These are phyloP conservation scores for Phlyctochytrium bullatum DNA, from an alignment of 192 early-diverging fungal species.

Conservation along the genomic window DNA sequence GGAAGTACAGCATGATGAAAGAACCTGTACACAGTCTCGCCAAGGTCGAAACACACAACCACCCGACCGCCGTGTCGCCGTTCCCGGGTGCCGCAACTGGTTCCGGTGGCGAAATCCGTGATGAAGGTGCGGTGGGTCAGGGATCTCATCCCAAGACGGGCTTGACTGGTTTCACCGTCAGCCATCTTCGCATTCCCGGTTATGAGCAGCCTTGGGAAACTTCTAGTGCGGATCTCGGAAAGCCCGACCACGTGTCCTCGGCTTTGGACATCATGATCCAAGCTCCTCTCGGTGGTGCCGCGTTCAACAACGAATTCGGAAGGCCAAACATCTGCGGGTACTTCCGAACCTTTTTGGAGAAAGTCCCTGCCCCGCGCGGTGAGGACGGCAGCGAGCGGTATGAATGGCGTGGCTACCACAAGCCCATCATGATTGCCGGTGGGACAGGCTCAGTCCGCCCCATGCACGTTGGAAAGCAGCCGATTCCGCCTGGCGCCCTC, in stretches of 20 bases:
- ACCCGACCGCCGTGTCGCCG: conserved; percentile 98
- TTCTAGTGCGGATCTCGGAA: conserved; percentile 61
- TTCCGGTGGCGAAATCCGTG: conserved; percentile 98
- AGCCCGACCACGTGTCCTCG: conserved; percentile 86
- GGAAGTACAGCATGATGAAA: conserved; percentile 58
- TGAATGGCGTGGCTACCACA: conserved; percentile 95
- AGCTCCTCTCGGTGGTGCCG: conserved; percentile 95
- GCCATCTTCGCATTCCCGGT: conserved; percentile 90
- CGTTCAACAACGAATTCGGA: conserved; percentile 99
- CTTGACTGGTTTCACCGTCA: conserved; percentile 92
- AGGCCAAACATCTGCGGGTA: conserved; percentile 92
- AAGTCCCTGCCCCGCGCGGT: conserved; percentile 23
- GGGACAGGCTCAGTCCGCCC: conserved; percentile 92
- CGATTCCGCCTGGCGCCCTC: conserved; percentile 72
- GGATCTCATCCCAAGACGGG: conserved; percentile 97
- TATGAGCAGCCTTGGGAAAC: conserved; percentile 93
- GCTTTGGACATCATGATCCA: conserved; percentile 97
- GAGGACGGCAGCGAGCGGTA: conserved; percentile 40
- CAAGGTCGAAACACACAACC: conserved; percentile 99
- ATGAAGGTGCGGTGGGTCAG: conserved; percentile 96
- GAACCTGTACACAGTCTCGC: conserved; percentile 86
- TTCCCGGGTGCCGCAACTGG: conserved; percentile 98
- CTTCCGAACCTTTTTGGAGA: conserved; percentile 85
- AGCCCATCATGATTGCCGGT: conserved; percentile 99
- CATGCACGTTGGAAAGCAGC: conserved; percentile 83